Base-by-base conservation (phyloP, 2,329 filamentous ascomycete genomes). In the Talaromyces islandicus region DNA sequence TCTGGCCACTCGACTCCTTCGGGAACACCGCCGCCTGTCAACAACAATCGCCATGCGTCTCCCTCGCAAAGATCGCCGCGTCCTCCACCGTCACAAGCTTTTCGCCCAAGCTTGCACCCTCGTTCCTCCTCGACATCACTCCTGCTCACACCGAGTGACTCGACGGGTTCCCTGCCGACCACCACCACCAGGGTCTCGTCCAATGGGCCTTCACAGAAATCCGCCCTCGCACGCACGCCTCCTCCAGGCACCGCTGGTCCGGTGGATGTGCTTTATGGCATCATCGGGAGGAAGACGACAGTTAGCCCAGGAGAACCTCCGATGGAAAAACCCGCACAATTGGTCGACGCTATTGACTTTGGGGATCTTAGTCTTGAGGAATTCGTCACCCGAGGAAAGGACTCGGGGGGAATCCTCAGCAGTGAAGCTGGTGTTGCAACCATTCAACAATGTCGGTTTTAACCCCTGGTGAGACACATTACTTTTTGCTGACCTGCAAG, bases 101-200 rank as follows among this genome's bases (percentile, higher is more conserved):
- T 87, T 67, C 84, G 91, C 61, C 84, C 89, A 24, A 85, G 85
- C 14, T 76, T 88, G 46, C 85, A 82, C 54, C 86, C 90, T 24
- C 84, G 90, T 63, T 87, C 86, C 6, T 96, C 93, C 0, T 90
- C 90, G 1, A 78, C 93, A 7, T 94, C 91, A 1, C 80, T 93
- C n/a, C 80, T 85, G 11, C 85, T 76, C n/a, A 84, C 81, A 29
- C 79, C 90, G 6, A 90, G 85, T 74, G 88, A 91, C 58, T 96
- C 93, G 3, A 88, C 85, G 4, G 81, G 85, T 0, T 96, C 91
- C 46, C 80, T 96, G 25, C 82, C 91, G 24, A 80, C 84, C n/a
- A 81, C 83, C n/a, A 81, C 83, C 4, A 80, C 84, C 30, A 43
- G 57, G 51, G 83, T 85, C 62, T 80, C 83, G 61, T 78, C 84